phyloP scores from a whole-genome alignment of 768 basidiomycete genomes.

The Leccinum boreale region DNA sequence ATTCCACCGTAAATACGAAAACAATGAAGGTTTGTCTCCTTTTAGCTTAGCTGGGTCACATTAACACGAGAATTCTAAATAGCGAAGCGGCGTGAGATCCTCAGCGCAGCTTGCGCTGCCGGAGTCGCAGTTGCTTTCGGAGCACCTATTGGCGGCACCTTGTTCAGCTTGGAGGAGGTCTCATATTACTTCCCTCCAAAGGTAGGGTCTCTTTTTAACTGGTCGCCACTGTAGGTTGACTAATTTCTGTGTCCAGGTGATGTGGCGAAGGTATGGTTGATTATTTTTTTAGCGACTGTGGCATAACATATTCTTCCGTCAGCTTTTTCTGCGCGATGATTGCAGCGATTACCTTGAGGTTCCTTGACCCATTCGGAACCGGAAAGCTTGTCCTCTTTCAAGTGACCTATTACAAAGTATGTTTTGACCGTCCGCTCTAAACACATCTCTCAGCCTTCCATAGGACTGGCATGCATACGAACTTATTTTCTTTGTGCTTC shows the following conservation, averaged over 20 bases:
- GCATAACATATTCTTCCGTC: conserved; percentile 13
- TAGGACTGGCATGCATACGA: conserved; percentile 95
- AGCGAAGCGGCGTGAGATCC: conserved; percentile 92
- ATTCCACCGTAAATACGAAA: conserved; percentile 85
- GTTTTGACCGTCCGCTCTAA: neutral
- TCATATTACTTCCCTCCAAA: conserved; percentile 97
- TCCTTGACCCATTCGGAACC: conserved; percentile 93
- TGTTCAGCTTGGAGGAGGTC: conserved; percentile 94
- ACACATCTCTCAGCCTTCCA: conserved; percentile 1
- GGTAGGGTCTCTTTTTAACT: conserved; percentile 34
- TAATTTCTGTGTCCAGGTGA: conserved; percentile 46
- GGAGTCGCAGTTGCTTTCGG: conserved; percentile 98
- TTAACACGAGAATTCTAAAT: neutral
- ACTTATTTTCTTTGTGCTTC: conserved; percentile 75
- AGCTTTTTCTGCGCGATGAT: conserved; percentile 99
- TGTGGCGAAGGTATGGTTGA: conserved; percentile 81
- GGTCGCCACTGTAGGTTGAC: neutral
- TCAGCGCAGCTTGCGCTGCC: conserved; percentile 95
- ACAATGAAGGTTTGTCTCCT: conserved; percentile 73
- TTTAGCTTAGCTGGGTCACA: neutral
- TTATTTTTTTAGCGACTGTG: neutral
- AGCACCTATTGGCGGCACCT: conserved; percentile 89
- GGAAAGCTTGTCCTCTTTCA: conserved; percentile 92
- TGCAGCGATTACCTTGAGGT: conserved; percentile 89
- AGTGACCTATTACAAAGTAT: conserved; percentile 82